Conservation (phyloP, 257 asterid genomes). For the Solanum corneliomulleri region DNA sequence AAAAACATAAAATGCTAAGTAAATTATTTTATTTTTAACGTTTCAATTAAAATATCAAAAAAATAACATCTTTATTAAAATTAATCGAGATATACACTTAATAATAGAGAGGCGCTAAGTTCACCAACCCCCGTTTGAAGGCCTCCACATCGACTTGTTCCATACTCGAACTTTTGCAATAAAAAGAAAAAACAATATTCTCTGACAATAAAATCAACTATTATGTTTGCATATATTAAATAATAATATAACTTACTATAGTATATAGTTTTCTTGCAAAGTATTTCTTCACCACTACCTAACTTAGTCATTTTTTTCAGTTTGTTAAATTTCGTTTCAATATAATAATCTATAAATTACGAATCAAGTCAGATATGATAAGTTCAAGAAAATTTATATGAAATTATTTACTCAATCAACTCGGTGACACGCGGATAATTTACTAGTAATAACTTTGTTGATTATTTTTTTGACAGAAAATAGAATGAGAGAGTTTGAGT, state of each 20-base stretch:
- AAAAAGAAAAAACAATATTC: background rate
- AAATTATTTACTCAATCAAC: background rate
- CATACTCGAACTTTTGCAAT: background rate
- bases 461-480: background rate
- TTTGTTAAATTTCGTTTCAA: background rate
- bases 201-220: background rate
- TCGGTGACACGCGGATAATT: background rate
- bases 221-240: background rate
- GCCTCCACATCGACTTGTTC: background rate
- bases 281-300: background rate
- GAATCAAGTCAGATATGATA: too few species aligned
- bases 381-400: fast-evolving
- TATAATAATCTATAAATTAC: too few species aligned
- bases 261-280: background rate
- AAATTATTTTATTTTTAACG: background rate
- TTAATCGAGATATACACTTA: background rate
- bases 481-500: background rate
- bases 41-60: fast-evolving
- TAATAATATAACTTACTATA: background rate
- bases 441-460: background rate
- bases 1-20: background rate
- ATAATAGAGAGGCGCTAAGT: background rate
- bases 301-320: background rate
- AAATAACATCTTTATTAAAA: fast-evolving
- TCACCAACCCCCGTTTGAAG: background rate